Evolutionary conservation across 1,139 yeast species (phyloP), one percentile per base, ranked within the genome.

Genomic region (Geotrichum carabidarum): DNA sequence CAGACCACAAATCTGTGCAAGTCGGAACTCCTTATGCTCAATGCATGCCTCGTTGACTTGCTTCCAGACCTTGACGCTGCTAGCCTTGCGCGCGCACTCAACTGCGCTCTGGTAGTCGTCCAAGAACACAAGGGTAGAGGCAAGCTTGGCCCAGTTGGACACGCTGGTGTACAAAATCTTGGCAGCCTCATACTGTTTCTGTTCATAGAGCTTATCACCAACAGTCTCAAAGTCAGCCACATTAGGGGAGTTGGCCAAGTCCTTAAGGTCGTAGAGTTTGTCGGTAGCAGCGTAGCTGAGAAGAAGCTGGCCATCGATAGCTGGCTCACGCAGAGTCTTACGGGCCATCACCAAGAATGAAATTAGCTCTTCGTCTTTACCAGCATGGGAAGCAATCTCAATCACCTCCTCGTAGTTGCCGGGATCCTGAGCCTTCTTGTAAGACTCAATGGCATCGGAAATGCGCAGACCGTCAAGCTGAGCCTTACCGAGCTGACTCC

Each of bases 1-100:
- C 78, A 93, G 81, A 71, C 99, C 99, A 82, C 99, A 93, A 71
- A 93, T 91, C 77, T 93, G 99, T 11, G 99, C 99, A 64, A 93
- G 79, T 71, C 96, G 83, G 79, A 93, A 94, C 72, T 93, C 99
- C 71, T 84, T 84, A 74, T 89, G 88, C 67, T 86, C 96, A 70
- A 93, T 84, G 80, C 99, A 93, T 22, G 98, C 99, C 70, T 84
- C 86, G 72, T 90, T 89, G 53, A 93, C 99, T 73, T 91, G 95
- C 73, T 90, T 93, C 99, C 99, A 93, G 45, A 93, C 99, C 67
- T 78, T 81, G 60, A 85, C 83, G 72, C 91, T 91, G 48, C 96
- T 87, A 4, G 99, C 99, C 75, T 93, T 94, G 77, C 99, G 86
- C 18, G 99, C 99, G 73, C 97, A 90, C 68, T 93, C 99, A 61